Base-by-base conservation (phyloP, 2,329 filamentous ascomycete species). In the Thelonectria discophora region DNA sequence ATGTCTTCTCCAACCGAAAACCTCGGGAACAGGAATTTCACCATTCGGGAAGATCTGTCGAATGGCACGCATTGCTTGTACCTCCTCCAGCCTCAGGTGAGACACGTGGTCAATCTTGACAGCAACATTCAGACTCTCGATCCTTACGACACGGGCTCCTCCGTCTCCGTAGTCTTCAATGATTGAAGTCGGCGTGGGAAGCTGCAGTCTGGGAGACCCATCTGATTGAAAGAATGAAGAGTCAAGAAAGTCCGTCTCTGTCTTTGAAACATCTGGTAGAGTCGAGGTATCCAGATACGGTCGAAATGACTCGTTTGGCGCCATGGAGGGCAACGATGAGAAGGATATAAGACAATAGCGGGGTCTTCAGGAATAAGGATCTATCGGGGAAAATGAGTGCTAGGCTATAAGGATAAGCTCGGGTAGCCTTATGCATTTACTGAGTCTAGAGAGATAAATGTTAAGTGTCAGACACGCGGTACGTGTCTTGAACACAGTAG, bases 1-100 rank as follows among this genome's bases (percentile, higher is more conserved):
- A 8, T 60, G 20, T 46, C 18, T 55, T 71, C 66, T 66, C 68
- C 65, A 70, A 2, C 62, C 65, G 40, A 70, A 69, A 79, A 88
- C 78, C 24, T 70, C 65, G 2, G 68, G 68, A 1, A 69, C 57
- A 15, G 64, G 64, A 17, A 70, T 42, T 13, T 64, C 57, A 7
- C 27, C 34, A 5, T 67, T 18, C 1, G 55, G 60, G 13, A 67
- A 67, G 2, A 48, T 32, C 54, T 57, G 30, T 32, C 58, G 37
- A 2, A 67, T 59, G 1, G 42, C 65, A n/a, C 45, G 30, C 56
- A 67, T 65, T 4, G 57, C 8, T 34, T 63, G 57, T 5, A 21
- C 65, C 13, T 66, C 63, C 37, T 68, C 63, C 11, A 64, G 34
- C 18, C 43, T 63, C 3, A 64, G 30, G 15, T 59, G 17, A 42